A percentile compares a stretch with the other conserved stretches of the same genome.
Conservation (phyloP, 805 yeast genomes). For the Starmerella stellata region DNA sequence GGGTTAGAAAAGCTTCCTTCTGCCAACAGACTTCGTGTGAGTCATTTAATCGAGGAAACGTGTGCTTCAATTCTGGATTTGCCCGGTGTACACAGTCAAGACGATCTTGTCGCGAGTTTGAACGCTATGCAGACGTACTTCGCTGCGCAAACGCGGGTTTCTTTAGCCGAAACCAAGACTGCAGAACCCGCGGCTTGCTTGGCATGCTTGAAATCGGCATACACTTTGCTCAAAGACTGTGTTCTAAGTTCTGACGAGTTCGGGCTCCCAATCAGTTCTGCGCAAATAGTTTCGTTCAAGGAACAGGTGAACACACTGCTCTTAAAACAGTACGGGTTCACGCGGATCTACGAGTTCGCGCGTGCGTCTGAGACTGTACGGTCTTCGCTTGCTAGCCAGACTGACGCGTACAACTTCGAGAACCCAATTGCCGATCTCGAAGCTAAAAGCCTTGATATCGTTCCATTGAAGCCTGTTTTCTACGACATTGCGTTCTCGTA, state of each 20-base stretch:
- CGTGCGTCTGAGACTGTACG: constrained; percentile 1
- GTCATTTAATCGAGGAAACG: constrained; percentile 35
- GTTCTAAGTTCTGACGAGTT: constrained; percentile 20
- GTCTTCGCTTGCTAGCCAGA: constrained; percentile 21
- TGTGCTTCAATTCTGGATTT: constrained; percentile 48
- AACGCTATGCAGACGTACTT: constrained; percentile 33
- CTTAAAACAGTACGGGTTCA: constrained; percentile 21
- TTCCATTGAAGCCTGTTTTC: constrained; percentile 69
- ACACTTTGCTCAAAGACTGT: constrained; percentile 8
- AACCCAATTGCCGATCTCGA: constrained; percentile 22
- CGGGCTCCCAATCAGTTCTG: constrained; percentile 12
- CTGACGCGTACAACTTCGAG: constrained; percentile 9
- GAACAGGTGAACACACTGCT: constrained; percentile 7
- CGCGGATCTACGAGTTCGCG: constrained; percentile 22
- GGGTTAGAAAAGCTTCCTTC: constrained; percentile 1
- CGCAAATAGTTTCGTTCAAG: constrained; percentile 4
- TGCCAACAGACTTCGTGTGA: constrained; percentile 29
- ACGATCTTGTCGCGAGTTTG: constrained; percentile 40
- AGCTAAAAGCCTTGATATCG: constrained; percentile 32
- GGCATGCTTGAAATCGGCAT: constrained; percentile 7
- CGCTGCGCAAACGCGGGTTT: constrained; percentile 26
- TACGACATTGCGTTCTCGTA: constrained; percentile 57
- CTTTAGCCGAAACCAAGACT: neutral
- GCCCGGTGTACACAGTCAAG: constrained; percentile 86
- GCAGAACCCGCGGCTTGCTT: neutral